Evolutionary conservation across 306 rosid genomes (phyloP).

Genomic region (Acacia acuminata): DNA sequence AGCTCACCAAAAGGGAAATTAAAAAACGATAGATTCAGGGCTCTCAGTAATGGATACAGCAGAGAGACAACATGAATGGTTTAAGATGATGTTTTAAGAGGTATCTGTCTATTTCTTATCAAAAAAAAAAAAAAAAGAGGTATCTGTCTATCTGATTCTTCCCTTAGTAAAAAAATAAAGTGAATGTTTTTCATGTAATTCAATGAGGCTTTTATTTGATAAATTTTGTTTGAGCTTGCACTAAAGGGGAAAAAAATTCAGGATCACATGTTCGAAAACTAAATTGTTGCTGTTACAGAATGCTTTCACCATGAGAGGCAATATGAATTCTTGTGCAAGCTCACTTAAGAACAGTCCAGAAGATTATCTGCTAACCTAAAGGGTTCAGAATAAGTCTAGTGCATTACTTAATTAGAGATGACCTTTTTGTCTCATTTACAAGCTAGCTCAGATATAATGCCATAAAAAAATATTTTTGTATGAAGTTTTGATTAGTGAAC

Average conservation of each 20-base stretch:
- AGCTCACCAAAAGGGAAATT: not conserved
- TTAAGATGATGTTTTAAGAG: not conserved
- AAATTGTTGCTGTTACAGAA: not conserved
- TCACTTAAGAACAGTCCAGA: not conserved
- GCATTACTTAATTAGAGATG: not conserved
- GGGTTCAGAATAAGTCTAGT: not conserved
- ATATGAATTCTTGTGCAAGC: not conserved
- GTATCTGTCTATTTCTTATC: not conserved
- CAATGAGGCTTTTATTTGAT: not conserved
- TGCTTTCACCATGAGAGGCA: not conserved
- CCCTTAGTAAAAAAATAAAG: slow-evolving; percentile 44
- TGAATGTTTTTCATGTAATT: slow-evolving; percentile 26
- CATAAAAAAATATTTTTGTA: not conserved
- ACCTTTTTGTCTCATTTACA: slow-evolving; percentile 2
- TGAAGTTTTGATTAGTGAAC: slow-evolving; percentile 40
- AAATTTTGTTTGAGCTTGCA: not conserved
- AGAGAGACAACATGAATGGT: slow-evolving; percentile 35
- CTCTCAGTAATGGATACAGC: not conserved
- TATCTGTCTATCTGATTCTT: not conserved
- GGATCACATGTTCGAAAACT: not conserved
- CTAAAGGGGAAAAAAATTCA: not conserved
- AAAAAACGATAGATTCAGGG: not conserved
- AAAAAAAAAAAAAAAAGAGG: too few species aligned
- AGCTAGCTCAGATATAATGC: slow-evolving; percentile 10
- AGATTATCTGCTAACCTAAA: not conserved